Conservation (phyloP, 306 rosid species). For the Cajanus cajan region DNA sequence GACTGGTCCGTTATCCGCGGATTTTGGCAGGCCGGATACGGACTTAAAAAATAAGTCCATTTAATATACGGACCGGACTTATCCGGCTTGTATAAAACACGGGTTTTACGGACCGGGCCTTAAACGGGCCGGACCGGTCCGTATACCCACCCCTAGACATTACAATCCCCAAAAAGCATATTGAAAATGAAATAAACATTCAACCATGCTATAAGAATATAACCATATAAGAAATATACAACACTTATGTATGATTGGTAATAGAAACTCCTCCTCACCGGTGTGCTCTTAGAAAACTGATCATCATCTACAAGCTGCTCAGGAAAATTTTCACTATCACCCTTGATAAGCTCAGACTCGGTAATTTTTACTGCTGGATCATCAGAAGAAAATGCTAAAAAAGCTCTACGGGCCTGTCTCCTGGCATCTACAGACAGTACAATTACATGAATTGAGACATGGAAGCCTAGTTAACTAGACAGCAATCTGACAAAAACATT, state of each 20-base stretch:
- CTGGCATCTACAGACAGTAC: conserved; percentile 65
- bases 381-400: conserved; percentile 76
- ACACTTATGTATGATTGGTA: not conserved
- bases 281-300: conserved; percentile 63
- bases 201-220: conserved; percentile 8
- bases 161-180: not conserved
- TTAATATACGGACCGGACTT: too few species aligned
- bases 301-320: conserved; percentile 54
- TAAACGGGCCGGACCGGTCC: too few species aligned
- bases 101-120: too few species aligned
- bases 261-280: conserved; percentile 52
- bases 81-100: too few species aligned
- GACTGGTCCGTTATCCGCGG: too few species aligned
- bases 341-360: conserved; percentile 44
- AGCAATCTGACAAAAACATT: conserved; percentile 23
- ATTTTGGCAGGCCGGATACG: too few species aligned
- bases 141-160: too few species aligned
- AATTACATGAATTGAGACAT: conserved; percentile 8
- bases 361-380: conserved; percentile 44
- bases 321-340: conserved; percentile 33
- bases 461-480: conserved; percentile 17
- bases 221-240: conserved; percentile 4
- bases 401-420: conserved; percentile 91
- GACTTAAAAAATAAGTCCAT: too few species aligned
- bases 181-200: conserved; percentile 1